Conservation (phyloP, 169 alveolate genomes). For the Babesia gibsoni region DNA sequence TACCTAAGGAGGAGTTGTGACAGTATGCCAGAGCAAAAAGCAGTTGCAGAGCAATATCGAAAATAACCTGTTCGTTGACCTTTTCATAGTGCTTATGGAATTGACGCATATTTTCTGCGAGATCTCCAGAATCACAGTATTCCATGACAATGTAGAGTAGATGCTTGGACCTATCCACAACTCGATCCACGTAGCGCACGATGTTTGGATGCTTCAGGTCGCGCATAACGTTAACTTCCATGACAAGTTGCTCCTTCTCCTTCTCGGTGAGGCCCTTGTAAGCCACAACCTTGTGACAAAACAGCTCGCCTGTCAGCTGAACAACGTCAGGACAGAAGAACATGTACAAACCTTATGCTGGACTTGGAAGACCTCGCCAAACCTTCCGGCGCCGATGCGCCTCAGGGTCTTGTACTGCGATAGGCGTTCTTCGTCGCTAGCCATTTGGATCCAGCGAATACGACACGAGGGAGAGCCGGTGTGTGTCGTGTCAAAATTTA, state of each 20-base stretch:
- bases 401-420: conserved; percentile 78
- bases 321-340: background rate
- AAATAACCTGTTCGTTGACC: conserved; percentile 90
- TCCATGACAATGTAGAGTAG: conserved; percentile 93
- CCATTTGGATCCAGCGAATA: conserved; percentile 11
- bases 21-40: conserved; percentile 91
- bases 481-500: background rate
- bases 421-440: conserved; percentile 70
- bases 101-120: conserved; percentile 87
- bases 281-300: conserved; percentile 93
- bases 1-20: conserved; percentile 81
- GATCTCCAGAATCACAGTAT: conserved; percentile 95
- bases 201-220: conserved; percentile 94
- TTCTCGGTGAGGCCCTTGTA: conserved; percentile 92
- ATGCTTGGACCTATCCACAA: conserved; percentile 87
- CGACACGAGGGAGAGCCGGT: background rate
- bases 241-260: conserved; percentile 93
- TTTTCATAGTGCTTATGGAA: conserved; percentile 83
- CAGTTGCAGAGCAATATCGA: conserved; percentile 91
- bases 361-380: conserved; percentile 87
- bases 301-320: conserved; percentile 73
- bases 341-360: conserved; percentile 75
- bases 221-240: conserved; percentile 94
- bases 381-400: conserved; percentile 86
- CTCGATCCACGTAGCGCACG: conserved; percentile 90